Evolutionary conservation across 805 yeast species (phyloP).

Genomic region (Suhomyces sp.): DNA sequence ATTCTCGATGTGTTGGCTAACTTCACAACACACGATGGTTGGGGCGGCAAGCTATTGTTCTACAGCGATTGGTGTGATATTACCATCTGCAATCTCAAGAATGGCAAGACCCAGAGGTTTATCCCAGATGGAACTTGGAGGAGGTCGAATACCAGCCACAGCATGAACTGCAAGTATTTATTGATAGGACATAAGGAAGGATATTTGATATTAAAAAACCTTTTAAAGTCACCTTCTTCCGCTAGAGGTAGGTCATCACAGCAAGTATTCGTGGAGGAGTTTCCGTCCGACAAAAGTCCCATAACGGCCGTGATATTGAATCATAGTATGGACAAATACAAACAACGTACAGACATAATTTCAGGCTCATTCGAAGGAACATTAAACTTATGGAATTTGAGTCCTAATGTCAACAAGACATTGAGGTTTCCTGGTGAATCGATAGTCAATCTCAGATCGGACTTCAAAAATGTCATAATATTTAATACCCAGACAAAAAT

Average conservation of each 20-base stretch:
- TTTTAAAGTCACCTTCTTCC: conserved; percentile 31
- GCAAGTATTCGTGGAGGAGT: conserved; percentile 14
- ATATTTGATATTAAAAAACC: conserved; percentile 31
- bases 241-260: conserved; percentile 24
- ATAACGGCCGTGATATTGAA: conserved; percentile 22
- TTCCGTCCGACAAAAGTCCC: conserved; percentile 9
- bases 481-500: conserved; percentile 17
- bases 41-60: conserved; percentile 28
- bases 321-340: conserved; percentile 21
- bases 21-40: conserved; percentile 21
- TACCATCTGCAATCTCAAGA: conserved; percentile 29
- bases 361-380: conserved; percentile 24
- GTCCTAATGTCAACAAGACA: conserved; percentile 16
- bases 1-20: conserved; percentile 23
- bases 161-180: conserved; percentile 34
- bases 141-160: conserved; percentile 20
- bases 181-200: conserved; percentile 30
- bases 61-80: conserved; percentile 28
- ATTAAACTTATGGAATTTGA: conserved; percentile 25
- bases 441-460: conserved; percentile 22
- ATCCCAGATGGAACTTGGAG: conserved; percentile 39
- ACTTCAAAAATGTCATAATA: conserved; percentile 26
- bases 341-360: conserved; percentile 25
- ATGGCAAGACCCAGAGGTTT: conserved; percentile 38
- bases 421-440: conserved; percentile 13